phyloP scores from a whole-genome alignment of 139 green algal species.

The Deuterostichococcus epilithicus region DNA sequence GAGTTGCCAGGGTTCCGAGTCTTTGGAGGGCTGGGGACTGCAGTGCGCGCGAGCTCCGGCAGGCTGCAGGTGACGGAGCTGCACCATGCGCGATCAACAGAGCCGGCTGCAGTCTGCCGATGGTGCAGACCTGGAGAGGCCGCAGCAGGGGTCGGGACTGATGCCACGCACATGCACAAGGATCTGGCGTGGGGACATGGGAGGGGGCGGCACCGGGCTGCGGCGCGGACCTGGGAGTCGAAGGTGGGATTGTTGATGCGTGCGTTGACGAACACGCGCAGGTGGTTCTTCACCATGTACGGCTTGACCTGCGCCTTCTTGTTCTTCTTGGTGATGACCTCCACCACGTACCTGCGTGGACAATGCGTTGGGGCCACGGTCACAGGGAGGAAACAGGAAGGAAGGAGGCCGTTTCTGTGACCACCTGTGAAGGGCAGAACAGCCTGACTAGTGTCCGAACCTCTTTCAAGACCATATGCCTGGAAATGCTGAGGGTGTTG shows the following conservation, averaged over 20 bases:
- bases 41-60: no score
- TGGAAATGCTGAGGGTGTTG: no score
- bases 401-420: background rate
- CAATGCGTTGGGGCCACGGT: background rate
- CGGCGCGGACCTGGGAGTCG: constrained; percentile 94
- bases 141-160: no score
- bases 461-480: background rate
- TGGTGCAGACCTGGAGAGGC: no score
- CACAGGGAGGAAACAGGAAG: background rate
- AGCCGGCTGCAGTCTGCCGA: no score
- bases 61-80: no score
- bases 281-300: constrained; percentile 97
- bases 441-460: background rate
- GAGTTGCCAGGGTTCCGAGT: no score
- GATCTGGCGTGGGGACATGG: no score
- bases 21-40: no score
- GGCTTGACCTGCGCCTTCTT: constrained; percentile 88
- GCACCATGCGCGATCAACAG: no score
- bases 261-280: constrained; percentile 97
- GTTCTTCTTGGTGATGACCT: constrained; percentile 95
- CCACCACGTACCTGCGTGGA: constrained; percentile 54
- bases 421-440: background rate
- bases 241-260: constrained; percentile 98
- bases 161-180: no score
- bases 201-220: no score